Base-by-base conservation (phyloP, 495 filamentous ascomycete species). In the Penicillium lividum region DNA sequence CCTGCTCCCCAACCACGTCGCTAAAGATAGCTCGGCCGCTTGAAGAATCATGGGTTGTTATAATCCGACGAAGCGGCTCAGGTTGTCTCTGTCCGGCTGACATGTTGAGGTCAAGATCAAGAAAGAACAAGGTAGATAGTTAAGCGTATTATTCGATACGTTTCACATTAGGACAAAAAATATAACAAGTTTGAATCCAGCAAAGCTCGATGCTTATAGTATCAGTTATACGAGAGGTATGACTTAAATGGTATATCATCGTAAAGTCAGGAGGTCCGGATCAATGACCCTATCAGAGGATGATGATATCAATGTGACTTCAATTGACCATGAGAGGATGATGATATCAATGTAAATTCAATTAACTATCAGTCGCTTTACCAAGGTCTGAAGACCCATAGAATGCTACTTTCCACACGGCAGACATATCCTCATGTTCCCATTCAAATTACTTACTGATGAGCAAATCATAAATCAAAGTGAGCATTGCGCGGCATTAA, bases 21-120 rank as follows among this genome's bases (percentile, higher is more conserved):
- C 53, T 57, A 53, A 64, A 64, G 52, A 57, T 54, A 54, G 57
- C 61, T 60, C 49, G 61, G 42, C 61, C 57, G 43, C 53, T 64
- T 56, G 1, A 45, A 42, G 61, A 0, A 57, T 64, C 61, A 54
- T 64, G 57, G 5, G 61, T 40, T 51, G 61, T 64, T 60, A 64
- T 60, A 48, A 64, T 40, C 8, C 61, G 61, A 60, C 61, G 61
- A 46, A 64, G 57, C 31, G 61, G 57, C 53, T 57, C 7, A 47
- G 57, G 57, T 11, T 64, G 31, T 36, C 49, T 61, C 58, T 58
- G 51, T 61, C 22, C 22, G 31, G 18, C 22, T 59, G 62, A 61
- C 62, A 65, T 65, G 11, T 56, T 48, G 58, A 51, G 34, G 15
- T 44, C 52, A 58, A 65, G 0, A 36, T 58, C 55, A 61, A 61